phyloP scores from a whole-genome alignment of 1,284 basidiomycete genomes.

The Fomes fomentarius region DNA sequence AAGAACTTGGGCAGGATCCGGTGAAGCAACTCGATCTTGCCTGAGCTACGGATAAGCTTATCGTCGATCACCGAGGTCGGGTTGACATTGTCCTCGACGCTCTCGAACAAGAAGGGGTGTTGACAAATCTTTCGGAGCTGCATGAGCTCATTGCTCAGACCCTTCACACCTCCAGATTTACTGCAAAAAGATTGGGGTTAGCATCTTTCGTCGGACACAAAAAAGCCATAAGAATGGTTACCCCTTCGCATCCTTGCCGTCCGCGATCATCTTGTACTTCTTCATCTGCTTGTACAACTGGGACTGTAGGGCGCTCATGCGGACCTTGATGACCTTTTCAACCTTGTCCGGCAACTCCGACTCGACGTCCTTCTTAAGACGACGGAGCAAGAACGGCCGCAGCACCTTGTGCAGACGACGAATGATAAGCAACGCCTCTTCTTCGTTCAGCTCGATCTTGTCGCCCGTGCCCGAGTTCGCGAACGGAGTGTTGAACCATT shows the following conservation, averaged over 20 bases:
- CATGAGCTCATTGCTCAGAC: slow-evolving; percentile 98
- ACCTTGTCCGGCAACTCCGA: slow-evolving; percentile 98
- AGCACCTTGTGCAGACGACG: slow-evolving; percentile 98
- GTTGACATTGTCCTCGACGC: slow-evolving; percentile 92
- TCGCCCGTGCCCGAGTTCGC: slow-evolving; percentile 96
- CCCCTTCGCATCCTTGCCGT: slow-evolving; percentile 81
- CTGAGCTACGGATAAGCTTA: slow-evolving; percentile 85
- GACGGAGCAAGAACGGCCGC: slow-evolving; percentile 93
- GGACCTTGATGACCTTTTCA: slow-evolving; percentile 98
- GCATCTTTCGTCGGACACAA: slow-evolving; percentile 1
- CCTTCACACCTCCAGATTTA: slow-evolving; percentile 79
- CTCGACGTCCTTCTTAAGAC: slow-evolving; percentile 99
- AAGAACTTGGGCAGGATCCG: slow-evolving; percentile 96
- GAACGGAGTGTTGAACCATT: slow-evolving; percentile 99
- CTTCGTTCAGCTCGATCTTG: slow-evolving; percentile 99
- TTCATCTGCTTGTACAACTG: slow-evolving; percentile 99
- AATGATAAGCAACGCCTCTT: slow-evolving; percentile 98
- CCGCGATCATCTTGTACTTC: slow-evolving; percentile 96
- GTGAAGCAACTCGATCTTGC: slow-evolving; percentile 96
- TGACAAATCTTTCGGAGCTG: slow-evolving; percentile 99
- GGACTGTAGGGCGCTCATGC: slow-evolving; percentile 94
- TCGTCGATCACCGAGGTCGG: slow-evolving; percentile 84
- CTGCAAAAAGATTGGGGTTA: slow-evolving; percentile 31
- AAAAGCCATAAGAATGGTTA: slow-evolving; percentile 27
- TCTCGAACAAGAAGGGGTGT: slow-evolving; percentile 95